These are phyloP conservation scores for Emergomyces orientalis DNA, from an alignment of 2,329 filamentous ascomycete species.

Conservation along the genomic window DNA sequence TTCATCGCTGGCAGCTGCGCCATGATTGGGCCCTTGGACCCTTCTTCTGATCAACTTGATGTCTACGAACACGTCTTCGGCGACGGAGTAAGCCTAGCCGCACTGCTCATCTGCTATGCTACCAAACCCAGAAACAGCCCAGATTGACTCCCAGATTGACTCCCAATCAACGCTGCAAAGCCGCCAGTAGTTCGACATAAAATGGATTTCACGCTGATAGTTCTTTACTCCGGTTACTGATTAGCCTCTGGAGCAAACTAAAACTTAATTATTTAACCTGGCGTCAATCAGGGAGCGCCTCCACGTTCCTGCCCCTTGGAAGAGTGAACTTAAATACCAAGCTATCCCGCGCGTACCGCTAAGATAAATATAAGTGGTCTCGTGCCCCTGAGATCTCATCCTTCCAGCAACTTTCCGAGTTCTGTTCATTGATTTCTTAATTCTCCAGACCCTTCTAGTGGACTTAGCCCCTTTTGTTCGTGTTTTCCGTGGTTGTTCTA, in stretches of 20 bases:
- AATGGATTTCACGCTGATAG: neutral
- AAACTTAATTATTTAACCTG: neutral
- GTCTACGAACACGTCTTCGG: neutral
- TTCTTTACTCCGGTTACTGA: neutral
- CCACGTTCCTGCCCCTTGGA: constrained; percentile 1
- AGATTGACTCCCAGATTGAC: neutral
- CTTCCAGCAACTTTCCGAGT: neutral
- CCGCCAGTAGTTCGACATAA: neutral
- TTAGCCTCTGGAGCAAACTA: neutral
- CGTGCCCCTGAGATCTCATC: neutral
- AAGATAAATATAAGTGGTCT: neutral
- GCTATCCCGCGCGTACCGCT: neutral
- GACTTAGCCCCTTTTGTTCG: neutral
- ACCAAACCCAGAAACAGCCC: neutral
- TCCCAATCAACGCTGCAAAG: neutral
- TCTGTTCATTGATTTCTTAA: neutral
- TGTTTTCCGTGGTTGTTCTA: neutral
- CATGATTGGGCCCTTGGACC: neutral
- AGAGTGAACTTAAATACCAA: neutral
- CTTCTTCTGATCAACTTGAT: neutral
- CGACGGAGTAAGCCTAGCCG: neutral
- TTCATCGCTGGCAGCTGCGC: neutral
- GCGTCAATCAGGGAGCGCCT: constrained; percentile 1
- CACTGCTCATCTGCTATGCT: constrained; percentile 1
- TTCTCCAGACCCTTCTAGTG: neutral